Base-by-base conservation (phyloP, 2,329 filamentous ascomycete species). In the Alternaria atra region DNA sequence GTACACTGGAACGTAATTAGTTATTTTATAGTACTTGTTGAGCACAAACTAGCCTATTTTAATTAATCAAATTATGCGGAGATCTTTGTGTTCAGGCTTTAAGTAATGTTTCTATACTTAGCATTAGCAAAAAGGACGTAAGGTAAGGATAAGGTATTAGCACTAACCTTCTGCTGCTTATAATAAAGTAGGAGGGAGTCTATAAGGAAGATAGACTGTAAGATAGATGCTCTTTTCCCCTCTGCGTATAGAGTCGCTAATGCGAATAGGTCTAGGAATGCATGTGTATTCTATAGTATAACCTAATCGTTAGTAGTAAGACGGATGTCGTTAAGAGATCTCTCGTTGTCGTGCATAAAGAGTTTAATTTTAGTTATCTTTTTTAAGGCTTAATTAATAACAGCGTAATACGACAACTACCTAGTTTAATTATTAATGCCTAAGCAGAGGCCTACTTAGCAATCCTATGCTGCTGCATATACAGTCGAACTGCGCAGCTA, bases 11-110 rank as follows among this genome's bases (percentile, higher is more conserved):
- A 29, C 27, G 27, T 29, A 4, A 29, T 29, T 4, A 29, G 27
- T 29, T 4, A 29, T 29, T 29, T 29, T 29, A 29, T 60, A 60
- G 52, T 60, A 55, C 55, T 60, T 60, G n/a, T 55, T 25, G 32
- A 60, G 52, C 12, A 60, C 29, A 46, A 51, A 60, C 58, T 39
- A 55, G 13, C 52, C 39, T 39, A 60, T 56, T 23, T 54, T 29
- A 39, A 60, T 60, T 43, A 46, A 52, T 4, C 27, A 17, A 52
- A 60, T 5, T 39, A 60, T 60, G 25, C 50, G 37, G n/a, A 23
- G 8, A 48, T 59, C 40, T 40, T 48, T 27, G 40, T 53, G 29
- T n/a, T 59, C 32, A 57, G 29, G 30, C 15, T 29, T 23, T 12
- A n/a, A 47, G 50, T 59, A 59, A 17, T 54, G 23, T 20, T 37